Conservation (phyloP, 2,329 filamentous ascomycete species). For the Keithomyces neogunnii region DNA sequence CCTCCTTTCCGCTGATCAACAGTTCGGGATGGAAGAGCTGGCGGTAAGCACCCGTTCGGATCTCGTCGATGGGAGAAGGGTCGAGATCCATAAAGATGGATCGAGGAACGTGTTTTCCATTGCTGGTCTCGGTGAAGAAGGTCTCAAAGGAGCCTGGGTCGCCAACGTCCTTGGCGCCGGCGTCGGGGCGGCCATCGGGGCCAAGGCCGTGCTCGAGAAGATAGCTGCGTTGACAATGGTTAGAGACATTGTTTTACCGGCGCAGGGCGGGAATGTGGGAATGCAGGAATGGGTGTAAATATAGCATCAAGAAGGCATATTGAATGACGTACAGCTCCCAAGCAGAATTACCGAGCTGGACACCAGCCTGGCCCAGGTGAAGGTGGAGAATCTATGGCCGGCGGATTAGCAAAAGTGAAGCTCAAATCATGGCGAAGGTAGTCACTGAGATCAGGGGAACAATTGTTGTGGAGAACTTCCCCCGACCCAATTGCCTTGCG, state of each 20-base stretch:
- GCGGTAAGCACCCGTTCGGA: slow-evolving; percentile 59
- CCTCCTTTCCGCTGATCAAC: slow-evolving; percentile 66
- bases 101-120: slow-evolving; percentile 63
- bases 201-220: slow-evolving; percentile 65
- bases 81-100: slow-evolving; percentile 67
- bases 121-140: slow-evolving; percentile 66
- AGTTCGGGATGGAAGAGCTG: slow-evolving; percentile 66
- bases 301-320: slow-evolving; percentile 9
- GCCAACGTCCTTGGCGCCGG: slow-evolving; percentile 48
- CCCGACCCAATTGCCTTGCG: too few species aligned
- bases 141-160: slow-evolving; percentile 61
- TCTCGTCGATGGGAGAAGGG: slow-evolving; percentile 66
- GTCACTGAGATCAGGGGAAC: not conserved
- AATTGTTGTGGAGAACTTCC: not conserved
- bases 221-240: slow-evolving; percentile 41
- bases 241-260: slow-evolving; percentile 10
- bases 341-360: slow-evolving; percentile 66
- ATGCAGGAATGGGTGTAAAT: not conserved
- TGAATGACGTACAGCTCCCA: slow-evolving; percentile 61
- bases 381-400: slow-evolving; percentile 49
- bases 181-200: slow-evolving; percentile 54
- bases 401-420: slow-evolving; percentile 9
- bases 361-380: slow-evolving; percentile 61
- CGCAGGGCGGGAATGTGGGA: not conserved
- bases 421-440: not conserved